These are phyloP conservation scores for Avena atlantica DNA, from an alignment of 176 grass and related monocot species.

Conservation along the genomic window DNA sequence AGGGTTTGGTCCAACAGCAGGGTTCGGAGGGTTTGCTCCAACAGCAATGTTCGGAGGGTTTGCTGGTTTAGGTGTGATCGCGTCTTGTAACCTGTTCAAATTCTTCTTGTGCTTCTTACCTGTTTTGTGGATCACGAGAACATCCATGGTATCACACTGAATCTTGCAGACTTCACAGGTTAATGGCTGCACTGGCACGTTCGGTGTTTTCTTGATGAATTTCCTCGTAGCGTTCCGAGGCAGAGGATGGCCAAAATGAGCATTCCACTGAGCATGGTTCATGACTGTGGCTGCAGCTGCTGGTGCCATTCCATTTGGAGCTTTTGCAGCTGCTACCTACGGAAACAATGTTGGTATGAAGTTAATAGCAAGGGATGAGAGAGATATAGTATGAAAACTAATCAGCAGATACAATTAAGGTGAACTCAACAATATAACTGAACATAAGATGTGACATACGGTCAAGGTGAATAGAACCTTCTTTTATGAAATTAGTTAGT, in stretches of 20 bases:
- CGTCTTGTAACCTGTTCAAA: conserved; percentile 70
- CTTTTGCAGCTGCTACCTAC: conserved; percentile 46
- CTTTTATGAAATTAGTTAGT: conserved; percentile 3
- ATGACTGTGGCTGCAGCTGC: conserved; percentile 23
- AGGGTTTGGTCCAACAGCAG: too few species aligned
- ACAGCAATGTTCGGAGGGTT: conserved; percentile 33
- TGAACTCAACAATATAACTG: conserved; percentile 21
- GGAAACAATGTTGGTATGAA: neutral
- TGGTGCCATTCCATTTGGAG: conserved; percentile 46
- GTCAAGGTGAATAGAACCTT: neutral
- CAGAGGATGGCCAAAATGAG: conserved; percentile 46
- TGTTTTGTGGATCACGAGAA: conserved; percentile 68
- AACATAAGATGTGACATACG: conserved; percentile 4
- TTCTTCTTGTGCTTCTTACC: conserved; percentile 92
- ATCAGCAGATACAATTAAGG: conserved; percentile 24
- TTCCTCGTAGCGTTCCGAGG: conserved; percentile 44
- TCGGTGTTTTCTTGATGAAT: conserved; percentile 42
- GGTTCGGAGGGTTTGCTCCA: neutral
- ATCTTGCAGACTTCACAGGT: conserved; percentile 81
- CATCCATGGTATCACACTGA: conserved; percentile 62
- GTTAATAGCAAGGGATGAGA: neutral
- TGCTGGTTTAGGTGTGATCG: conserved; percentile 51
- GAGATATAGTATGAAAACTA: neutral
- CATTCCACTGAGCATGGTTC: conserved; percentile 51
- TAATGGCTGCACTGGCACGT: conserved; percentile 47